Conservation (phyloP, 148 eudicot species). For the Rhododendron simsii region DNA sequence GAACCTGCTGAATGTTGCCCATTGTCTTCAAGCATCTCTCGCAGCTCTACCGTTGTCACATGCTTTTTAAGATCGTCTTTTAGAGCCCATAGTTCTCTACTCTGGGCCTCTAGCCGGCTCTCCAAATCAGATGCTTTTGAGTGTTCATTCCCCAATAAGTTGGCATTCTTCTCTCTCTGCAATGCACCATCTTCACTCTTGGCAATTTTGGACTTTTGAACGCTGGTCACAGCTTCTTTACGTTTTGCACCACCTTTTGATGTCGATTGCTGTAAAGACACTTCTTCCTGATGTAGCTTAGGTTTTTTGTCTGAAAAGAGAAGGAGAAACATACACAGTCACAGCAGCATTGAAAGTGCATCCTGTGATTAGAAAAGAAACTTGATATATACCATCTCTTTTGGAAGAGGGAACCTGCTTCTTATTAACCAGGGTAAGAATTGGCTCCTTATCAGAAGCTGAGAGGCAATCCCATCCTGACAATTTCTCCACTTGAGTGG, state of each 20-base stretch:
- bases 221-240: constrained; percentile 41
- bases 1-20: constrained; percentile 74
- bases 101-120: constrained; percentile 69
- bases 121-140: constrained; percentile 41
- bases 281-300: constrained; percentile 27
- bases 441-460: constrained; percentile 52
- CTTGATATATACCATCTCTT: constrained; percentile 23
- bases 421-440: constrained; percentile 31
- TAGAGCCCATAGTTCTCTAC: constrained; percentile 70
- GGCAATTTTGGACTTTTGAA: constrained; percentile 44
- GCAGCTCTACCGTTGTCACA: constrained; percentile 62
- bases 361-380: not conserved
- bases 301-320: constrained; percentile 35
- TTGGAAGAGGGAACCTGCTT: constrained; percentile 45
- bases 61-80: constrained; percentile 83
- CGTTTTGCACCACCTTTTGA: constrained; percentile 54
- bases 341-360: not conserved
- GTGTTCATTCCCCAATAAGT: constrained; percentile 15
- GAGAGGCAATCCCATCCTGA: constrained; percentile 73
- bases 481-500: constrained; percentile 54
- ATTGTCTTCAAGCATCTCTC: constrained; percentile 88
- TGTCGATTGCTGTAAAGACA: constrained; percentile 6
- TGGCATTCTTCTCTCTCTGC: constrained; percentile 25
- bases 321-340: not conserved
- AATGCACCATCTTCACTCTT: constrained; percentile 42